Evolutionary conservation across 2,329 filamentous ascomycete genomes (phyloP), one percentile per base, ranked within the genome.

Genomic region (Clonostachys rosea): DNA sequence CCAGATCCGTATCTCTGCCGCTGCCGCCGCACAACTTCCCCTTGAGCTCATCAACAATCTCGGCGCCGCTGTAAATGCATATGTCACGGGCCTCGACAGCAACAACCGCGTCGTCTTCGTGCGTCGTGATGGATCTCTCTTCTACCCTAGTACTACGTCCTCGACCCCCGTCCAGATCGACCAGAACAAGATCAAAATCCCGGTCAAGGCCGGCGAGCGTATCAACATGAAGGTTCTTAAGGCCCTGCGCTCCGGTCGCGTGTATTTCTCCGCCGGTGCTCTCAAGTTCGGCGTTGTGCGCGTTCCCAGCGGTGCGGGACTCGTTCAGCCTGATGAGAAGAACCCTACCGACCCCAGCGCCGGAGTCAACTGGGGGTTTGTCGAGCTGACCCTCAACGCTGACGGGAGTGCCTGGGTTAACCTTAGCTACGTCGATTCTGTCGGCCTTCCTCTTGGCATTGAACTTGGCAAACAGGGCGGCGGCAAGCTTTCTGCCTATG

Each of bases 351-450:
- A 77, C 45, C 68, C 73, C 4, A 74, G 66, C 30, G 60, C 68
- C 0, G 63, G 57, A 3, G 55, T 73, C 36, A 69, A 70, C 55
- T 78, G 74, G 73, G 74, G 73, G 1, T 78, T 77, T 46, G 64
- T 75, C 16, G 75, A 78, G 54, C 59, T 78, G 33, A 73, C 72
- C 3, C 69, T 68, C 54, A 71, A 61, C n/a, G 42, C 54, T 1
- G 53, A 62, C 2, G 64, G 64, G 0, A 56, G 61, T 8, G 55
- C 77, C 30, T 76, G 62, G 40, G 70, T 72, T 50, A 76, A 78
- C 56, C 67, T 78, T 46, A 73, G 66, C 43, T 76, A 72, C 48
- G 75, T 78, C 34, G 75, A 78, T 54, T 77, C 75, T 50, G 68
- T 76, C 16, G 65, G 75, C 5, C 62, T 80, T 14, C 62, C 71